phyloP scores from a whole-genome alignment of 495 filamentous ascomycete genomes.

The Pseudevernia furfuracea region DNA sequence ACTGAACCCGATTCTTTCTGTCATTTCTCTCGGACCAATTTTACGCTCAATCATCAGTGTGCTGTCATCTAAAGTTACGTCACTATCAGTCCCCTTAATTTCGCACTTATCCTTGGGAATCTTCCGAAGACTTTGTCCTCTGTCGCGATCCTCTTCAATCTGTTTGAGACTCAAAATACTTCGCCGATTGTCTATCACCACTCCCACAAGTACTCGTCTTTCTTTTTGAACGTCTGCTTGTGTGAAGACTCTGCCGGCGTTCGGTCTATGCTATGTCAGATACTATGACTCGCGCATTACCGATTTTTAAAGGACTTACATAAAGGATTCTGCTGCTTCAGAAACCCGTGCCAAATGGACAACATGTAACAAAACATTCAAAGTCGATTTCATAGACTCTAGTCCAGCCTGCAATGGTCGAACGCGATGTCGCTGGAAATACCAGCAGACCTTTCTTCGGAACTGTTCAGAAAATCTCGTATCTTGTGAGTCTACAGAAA shows the following conservation, averaged over 20 bases:
- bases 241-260: not conserved
- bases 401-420: not conserved
- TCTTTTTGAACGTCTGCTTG: not conserved
- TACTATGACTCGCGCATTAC: not conserved
- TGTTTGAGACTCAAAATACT: not conserved
- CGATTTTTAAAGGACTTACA: not conserved
- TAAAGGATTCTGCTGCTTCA: not conserved
- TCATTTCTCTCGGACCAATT: not conserved
- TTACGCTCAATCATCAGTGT: not conserved
- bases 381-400: slow-evolving; percentile 2
- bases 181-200: not conserved
- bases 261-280: not conserved
- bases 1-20: not conserved
- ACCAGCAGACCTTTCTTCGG: not conserved
- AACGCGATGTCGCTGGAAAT: not conserved
- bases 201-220: not conserved
- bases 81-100: not conserved
- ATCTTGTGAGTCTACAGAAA: not conserved
- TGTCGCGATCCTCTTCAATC: not conserved
- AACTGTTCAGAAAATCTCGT: not conserved
- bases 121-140: not conserved
- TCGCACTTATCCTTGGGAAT: not conserved
- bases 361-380: slow-evolving; percentile 2
- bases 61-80: not conserved
- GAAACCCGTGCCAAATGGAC: not conserved